Base-by-base conservation (phyloP, 1,139 yeast genomes). In the Kazachstania sp. region DNA sequence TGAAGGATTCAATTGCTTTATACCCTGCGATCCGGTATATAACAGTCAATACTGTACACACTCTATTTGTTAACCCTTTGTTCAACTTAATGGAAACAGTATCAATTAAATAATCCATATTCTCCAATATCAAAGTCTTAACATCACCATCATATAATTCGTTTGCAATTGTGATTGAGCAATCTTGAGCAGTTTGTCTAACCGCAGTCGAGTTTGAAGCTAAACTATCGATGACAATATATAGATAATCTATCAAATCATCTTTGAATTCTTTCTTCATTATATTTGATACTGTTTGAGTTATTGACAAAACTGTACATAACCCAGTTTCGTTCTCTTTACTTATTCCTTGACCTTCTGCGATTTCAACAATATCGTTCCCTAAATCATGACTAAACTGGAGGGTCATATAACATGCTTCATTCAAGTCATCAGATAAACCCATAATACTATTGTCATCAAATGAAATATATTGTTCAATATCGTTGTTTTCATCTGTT, bases 61-160 rank as follows among this genome's bases (percentile, higher is more conserved):
- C 74, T 35, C 87, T 71, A 0, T 95, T 92, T 0, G 90, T 79
- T 49, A 90, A 70, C 20, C 87, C 79, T 3, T 84, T 77, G 28
- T 86, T 78, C 46, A 92, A 68, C 52, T 76, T 78, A 38, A 80
- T 66, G 6, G 95, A 82, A 16, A 88, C 68, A 0, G 88, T 69
- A 63, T 92, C 97, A 12, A 88, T 69, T 26, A 92, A 64, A 60
- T 90, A 90, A 59, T 90, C 97, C 55, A 81, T 75, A 60, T 90
- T 90, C 37, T 78, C 80, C 38, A 73, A 59, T 3, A 92, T 71
- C 53, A 90, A 59, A 2, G 64, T 64, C 39, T 71, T 68, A 7
- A 88, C 65, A 0, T 86, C 78, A 0, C 80, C 79, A 44, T 73
- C 65, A 54, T 83, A 84, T 41, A 85, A 72, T 7, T 67, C 67